Evolutionary conservation across 164 flowering plant species (phyloP), one percentile per base, ranked within the genome.

Genomic region (Santalum album): DNA sequence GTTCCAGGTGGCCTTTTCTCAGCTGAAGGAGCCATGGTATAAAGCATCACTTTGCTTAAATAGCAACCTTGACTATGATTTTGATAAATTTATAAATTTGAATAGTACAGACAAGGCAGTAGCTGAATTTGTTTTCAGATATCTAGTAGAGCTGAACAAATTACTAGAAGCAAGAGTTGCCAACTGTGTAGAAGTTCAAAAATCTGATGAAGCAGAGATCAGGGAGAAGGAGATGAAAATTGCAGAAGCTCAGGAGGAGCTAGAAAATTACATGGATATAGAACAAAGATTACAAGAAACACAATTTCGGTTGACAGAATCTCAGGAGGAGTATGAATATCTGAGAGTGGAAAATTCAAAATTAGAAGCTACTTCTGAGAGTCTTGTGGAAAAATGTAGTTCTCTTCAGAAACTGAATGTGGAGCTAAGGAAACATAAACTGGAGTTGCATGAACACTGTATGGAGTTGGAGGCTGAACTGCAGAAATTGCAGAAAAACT

Each of bases 301-400:
- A 65, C 68, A 70, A 43, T 65, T 57, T 11, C 71, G 55, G 40
- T 69, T 55, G 68, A 64, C 68, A 35, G 75, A 72, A 63, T 72
- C 82, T 65, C 83, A 69, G 56, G 76, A 80, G 55, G 80, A 81
- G 51, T 70, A 70, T 51, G 79, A 78, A 55, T 49, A 63, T 68
- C 76, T 77, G 49, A 79, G 69, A 69, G 72, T 39, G 49, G 81
- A 66, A 34, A 77, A 82, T 55, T 58, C 63, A 26, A 71, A 74
- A 45, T 52, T 82, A 56, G 72, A 80, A 55, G 65, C 64, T 19
- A 75, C 79, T 35, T 71, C 70, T 47, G 81, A 75, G 62, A 69
- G 60, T 51, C 69, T 81, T 42, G 67, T 57, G 24, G 78, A 72
- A 55, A 80, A 82, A 52, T 69, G 73, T 49, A 68, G 22, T 53